Evolutionary conservation across 768 basidiomycete genomes (phyloP), one percentile per base, ranked within the genome.

Genomic region (Lactarius hatsudake): DNA sequence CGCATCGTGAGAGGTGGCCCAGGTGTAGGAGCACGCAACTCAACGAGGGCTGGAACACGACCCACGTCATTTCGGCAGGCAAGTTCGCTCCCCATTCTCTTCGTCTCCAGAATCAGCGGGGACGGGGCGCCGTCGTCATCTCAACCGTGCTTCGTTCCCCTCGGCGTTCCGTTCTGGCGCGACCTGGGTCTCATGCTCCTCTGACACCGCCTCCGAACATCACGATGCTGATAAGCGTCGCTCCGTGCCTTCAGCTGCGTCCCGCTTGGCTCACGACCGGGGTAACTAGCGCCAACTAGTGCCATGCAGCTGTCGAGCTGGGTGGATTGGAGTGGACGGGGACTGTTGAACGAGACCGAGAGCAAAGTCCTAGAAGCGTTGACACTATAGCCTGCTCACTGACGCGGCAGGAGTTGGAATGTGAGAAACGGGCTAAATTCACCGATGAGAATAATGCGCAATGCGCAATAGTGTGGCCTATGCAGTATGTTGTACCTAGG

Each of bases 221-320:
- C 56, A 64, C 12, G 28, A n/a, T 36, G 30, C 38, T 57, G 43
- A 4, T 23, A n/a, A 57, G 38, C 9, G 34, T 48, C 57, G 23
- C 57, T 17, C 32, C 15, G 53, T 17, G 58, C 56, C 59, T 63
- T 53, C 38, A 58, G 17, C 36, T 63, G 60, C 2, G 59, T 63
- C 28, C 61, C 58, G 3, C 56, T 59, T 23, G 61, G 26, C 18
- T 28, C 43, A 18, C 36, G 64, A 45, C 64, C 68, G 12, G 70
- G 68, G 15, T 69, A 34, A 42, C 51, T 69, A 34, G 61, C 70
- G 6, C 66, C 64, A n/a, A 69, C 66, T 1, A 69, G 63, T 26
- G 59, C 53, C 43, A 64, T 66, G 36, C 69, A 69, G 28, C 62
- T 71, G 55, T 64, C 62, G 3, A 71, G 65, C 34, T 34, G 59